Percentiles rank a stretch among this genome's conserved stretches.
Conservation (phyloP, 2,329 filamentous ascomycete species). For the Elsinoe ampelina region DNA sequence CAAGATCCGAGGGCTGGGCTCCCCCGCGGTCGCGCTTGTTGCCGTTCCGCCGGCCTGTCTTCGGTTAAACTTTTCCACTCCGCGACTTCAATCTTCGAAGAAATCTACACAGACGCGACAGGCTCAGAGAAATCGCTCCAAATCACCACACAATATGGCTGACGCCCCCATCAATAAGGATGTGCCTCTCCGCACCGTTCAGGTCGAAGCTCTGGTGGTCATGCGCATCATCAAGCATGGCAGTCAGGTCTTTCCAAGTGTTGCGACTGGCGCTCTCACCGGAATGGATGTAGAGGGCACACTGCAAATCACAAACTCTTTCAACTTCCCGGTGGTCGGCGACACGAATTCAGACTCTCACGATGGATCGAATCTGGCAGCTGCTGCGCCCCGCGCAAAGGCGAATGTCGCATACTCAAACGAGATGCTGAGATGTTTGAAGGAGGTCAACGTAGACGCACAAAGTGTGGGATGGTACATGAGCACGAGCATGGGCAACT, state of each 20-base stretch:
- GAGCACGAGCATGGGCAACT: constrained; percentile 97
- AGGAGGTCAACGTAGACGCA: constrained; percentile 96
- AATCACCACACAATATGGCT: constrained; percentile 15
- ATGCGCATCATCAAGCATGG: constrained; percentile 99
- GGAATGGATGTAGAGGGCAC: constrained; percentile 79
- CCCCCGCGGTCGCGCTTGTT: background rate
- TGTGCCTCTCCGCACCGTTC: constrained; percentile 18
- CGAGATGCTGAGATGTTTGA: constrained; percentile 94
- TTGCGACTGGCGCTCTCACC: constrained; percentile 80
- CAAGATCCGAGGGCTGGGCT: background rate
- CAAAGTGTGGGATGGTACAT: constrained; percentile 99
- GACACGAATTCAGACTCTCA: constrained; percentile 61
- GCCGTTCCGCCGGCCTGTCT: background rate
- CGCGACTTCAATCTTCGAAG: constrained; percentile 1
- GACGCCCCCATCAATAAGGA: constrained; percentile 16
- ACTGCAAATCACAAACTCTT: constrained; percentile 88
- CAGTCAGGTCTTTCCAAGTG: constrained; percentile 76
- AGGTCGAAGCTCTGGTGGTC: constrained; percentile 44
- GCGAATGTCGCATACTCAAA: constrained; percentile 79
- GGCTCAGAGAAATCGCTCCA: background rate
- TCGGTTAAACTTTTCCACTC: background rate
- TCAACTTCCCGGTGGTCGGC: constrained; percentile 72
- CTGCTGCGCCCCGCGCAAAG: constrained; percentile 85
- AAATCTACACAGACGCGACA: background rate
- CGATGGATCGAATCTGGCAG: constrained; percentile 62